Percentiles rank a stretch among this genome's conserved stretches.
Evolutionary conservation across 768 basidiomycete genomes (phyloP).

Genomic region (Naematelia aurantialba): DNA sequence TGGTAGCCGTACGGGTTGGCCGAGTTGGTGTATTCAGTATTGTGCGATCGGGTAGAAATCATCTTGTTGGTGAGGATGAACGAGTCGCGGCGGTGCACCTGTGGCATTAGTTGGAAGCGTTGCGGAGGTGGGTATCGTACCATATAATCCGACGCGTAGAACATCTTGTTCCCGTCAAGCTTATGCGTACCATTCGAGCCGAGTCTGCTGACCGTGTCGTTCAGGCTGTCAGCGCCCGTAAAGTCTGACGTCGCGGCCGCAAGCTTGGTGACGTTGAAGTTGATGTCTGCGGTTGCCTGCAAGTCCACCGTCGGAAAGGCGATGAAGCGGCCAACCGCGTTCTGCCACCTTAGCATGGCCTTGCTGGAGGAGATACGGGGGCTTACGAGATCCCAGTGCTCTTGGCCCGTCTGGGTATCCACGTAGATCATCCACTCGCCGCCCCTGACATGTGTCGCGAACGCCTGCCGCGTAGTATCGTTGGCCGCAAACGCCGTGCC

Average conservation of each 20-base stretch:
- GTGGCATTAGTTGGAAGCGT: background rate
- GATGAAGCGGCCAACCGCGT: constrained; percentile 63
- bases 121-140: constrained; percentile 27
- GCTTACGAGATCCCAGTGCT: constrained; percentile 65
- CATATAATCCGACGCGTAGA: constrained; percentile 68
- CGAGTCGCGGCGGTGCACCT: constrained; percentile 58
- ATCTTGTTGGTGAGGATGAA: constrained; percentile 64
- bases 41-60: constrained; percentile 60
- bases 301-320: constrained; percentile 60
- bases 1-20: constrained; percentile 70
- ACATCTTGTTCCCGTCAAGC: constrained; percentile 61
- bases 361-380: constrained; percentile 4
- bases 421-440: constrained; percentile 68
- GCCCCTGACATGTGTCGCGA: constrained; percentile 60
- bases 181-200: constrained; percentile 23
- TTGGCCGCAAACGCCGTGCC: constrained; percentile 61
- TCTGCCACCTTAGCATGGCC: constrained; percentile 52
- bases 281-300: constrained; percentile 60
- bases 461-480: constrained; percentile 53
- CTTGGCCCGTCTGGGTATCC: constrained; percentile 58
- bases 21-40: constrained; percentile 64
- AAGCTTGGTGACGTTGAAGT: constrained; percentile 60
- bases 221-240: constrained; percentile 50
- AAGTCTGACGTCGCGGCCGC: constrained; percentile 57
- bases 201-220: constrained; percentile 6